Evolutionary conservation across 768 basidiomycete species (phyloP).

Genomic region (Lyophyllum atratum): DNA sequence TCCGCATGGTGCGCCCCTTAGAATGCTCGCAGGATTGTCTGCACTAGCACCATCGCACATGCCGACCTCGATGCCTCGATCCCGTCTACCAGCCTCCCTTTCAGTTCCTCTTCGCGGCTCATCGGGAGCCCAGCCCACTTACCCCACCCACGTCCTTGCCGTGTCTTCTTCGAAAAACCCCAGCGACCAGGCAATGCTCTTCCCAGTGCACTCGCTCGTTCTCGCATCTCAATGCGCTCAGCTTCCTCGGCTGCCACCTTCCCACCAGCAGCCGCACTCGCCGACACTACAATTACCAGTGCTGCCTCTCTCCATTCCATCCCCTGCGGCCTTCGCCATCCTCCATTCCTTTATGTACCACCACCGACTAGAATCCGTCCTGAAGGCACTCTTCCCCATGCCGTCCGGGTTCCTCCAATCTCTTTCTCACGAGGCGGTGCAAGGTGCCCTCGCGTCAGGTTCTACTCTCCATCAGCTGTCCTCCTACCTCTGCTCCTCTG

Average conservation of each 20-base stretch:
- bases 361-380: slow-evolving; percentile 60
- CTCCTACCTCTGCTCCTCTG: slow-evolving; percentile 48
- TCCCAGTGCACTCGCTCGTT: slow-evolving; percentile 65
- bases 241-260: slow-evolving; percentile 51
- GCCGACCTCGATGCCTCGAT: slow-evolving; percentile 65
- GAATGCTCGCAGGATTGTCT: slow-evolving; percentile 57
- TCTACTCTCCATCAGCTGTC: slow-evolving; percentile 57
- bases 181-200: slow-evolving; percentile 47
- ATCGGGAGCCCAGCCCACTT: slow-evolving; percentile 31
- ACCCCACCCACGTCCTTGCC: slow-evolving; percentile 60
- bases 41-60: slow-evolving; percentile 54
- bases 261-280: slow-evolving; percentile 27
- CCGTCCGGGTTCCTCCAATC: slow-evolving; percentile 45
- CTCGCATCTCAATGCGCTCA: slow-evolving; percentile 62
- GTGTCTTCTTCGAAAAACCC: slow-evolving; percentile 49
- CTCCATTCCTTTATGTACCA: slow-evolving; percentile 73
- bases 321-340: slow-evolving; percentile 65
- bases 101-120: slow-evolving; percentile 41
- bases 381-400: slow-evolving; percentile 64
- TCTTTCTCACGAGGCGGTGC: slow-evolving; percentile 45
- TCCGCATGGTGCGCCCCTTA: slow-evolving; percentile 21
- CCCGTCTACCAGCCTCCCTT: slow-evolving; percentile 65
- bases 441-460: slow-evolving; percentile 46
- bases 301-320: slow-evolving; percentile 73
- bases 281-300: slow-evolving; percentile 57